These are phyloP conservation scores for Beta lomatogona DNA, from an alignment of 179 eudicot genomes.

Conservation along the genomic window DNA sequence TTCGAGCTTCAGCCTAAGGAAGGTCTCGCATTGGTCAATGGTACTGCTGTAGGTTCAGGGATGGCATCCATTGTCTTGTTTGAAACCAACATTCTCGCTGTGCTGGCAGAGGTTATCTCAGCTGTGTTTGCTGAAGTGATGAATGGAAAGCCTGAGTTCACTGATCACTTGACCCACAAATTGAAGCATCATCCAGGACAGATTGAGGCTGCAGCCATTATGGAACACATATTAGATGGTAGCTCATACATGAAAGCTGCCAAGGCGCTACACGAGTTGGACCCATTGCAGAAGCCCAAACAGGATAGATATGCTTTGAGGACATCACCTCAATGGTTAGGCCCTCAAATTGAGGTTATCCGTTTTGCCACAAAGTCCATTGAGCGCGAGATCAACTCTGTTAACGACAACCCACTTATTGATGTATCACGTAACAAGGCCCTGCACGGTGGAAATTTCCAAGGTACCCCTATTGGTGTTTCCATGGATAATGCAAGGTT, in stretches of 20 bases:
- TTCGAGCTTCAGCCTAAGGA: conserved; percentile 59
- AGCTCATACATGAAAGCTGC: conserved; percentile 59
- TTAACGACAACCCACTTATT: conserved; percentile 50
- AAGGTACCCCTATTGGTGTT: conserved; percentile 68
- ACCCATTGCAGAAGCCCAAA: conserved; percentile 61
- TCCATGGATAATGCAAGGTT: conserved; percentile 65
- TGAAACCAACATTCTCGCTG: conserved; percentile 39
- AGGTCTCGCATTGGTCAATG: conserved; percentile 50
- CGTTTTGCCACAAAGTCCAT: conserved; percentile 50
- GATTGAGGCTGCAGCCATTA: conserved; percentile 65
- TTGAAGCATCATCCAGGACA: conserved; percentile 71
- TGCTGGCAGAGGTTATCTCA: conserved; percentile 39
- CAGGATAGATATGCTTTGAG: conserved; percentile 60
- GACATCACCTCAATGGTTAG: conserved; percentile 68
- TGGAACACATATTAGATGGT: conserved; percentile 60
- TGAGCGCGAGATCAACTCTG: conserved; percentile 64
- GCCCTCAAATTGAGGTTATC: conserved; percentile 65
- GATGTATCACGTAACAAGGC: conserved; percentile 59
- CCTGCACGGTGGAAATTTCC: conserved; percentile 71
- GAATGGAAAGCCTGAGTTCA: conserved; percentile 54
- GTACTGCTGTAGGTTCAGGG: conserved; percentile 75
- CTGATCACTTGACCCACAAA: conserved; percentile 59
- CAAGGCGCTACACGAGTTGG: conserved; percentile 46
- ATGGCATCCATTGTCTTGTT: conserved; percentile 43
- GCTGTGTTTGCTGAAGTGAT: conserved; percentile 45